A percentile compares a stretch with the other conserved stretches of the same genome.
Evolutionary conservation across 225 moss, liverwort and hornwort genomes (phyloP).

Genomic region (Takakia lepidozioides): DNA sequence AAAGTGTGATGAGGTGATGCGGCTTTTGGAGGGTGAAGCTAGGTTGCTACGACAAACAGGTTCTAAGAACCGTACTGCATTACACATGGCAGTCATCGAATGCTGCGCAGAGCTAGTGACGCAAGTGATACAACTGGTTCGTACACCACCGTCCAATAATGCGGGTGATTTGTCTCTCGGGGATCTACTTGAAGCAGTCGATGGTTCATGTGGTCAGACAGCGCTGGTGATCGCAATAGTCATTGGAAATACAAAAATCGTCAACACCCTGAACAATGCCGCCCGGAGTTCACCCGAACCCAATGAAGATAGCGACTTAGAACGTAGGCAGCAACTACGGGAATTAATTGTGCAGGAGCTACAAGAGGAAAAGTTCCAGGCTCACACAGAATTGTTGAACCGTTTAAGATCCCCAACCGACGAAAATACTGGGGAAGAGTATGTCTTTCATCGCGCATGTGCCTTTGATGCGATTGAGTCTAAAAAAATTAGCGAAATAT

Average conservation of each 20-base stretch:
- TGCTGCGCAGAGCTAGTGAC: constrained; percentile 24
- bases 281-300: background rate
- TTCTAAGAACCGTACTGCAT: constrained; percentile 12
- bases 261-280: constrained; percentile 3
- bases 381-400: background rate
- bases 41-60: background rate
- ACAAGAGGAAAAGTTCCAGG: background rate
- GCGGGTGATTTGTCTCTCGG: constrained; percentile 1
- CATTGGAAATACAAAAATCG: constrained; percentile 18
- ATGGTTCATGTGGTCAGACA: constrained; percentile 22
- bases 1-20: constrained; percentile 3
- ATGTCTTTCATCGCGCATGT: constrained; percentile 15
- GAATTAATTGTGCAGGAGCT: background rate
- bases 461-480: background rate
- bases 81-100: constrained; percentile 30
- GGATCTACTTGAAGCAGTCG: constrained; percentile 15
- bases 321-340: no score
- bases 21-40: constrained; percentile 1
- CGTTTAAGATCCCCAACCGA: background rate
- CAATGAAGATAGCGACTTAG: background rate
- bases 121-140: constrained; percentile 2
- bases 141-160: background rate
- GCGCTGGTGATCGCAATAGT: constrained; percentile 18
- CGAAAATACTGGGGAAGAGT: constrained; percentile 4
- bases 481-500: constrained; percentile 2